Base-by-base conservation (phyloP, 164 flowering plant genomes). In the Tetrastigma voinierianum region DNA sequence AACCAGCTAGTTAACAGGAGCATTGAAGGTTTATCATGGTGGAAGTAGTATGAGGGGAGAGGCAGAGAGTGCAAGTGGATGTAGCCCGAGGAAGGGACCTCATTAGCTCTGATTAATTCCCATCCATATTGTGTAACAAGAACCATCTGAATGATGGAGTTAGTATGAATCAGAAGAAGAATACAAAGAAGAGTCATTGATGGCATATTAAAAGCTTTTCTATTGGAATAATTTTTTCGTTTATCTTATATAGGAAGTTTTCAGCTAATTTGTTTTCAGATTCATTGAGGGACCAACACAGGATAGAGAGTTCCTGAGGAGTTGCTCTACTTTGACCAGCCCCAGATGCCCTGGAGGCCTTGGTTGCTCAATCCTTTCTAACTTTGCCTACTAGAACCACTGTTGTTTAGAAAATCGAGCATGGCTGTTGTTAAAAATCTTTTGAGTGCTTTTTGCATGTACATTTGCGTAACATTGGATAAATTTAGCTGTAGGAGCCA, bases 1-100 rank as follows among this genome's bases (percentile, higher is more conserved):
- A 91, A 78, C 61, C 95, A 94, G 77, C 87, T 87, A 60, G 85
- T 87, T 32, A 85, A 84, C 60, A 75, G 92, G 68, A 91, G 90
- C 49, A 75, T 91, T 45, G 88, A 91, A 82, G 90, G 89, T 12
- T 70, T 83, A 61, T 77, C 78, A 72, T 18, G 89, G 94, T 16
- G 92, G 91, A 4, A 73, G 79, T 19, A 79, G 90, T 23, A 51
- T 66, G 9, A 64, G 81, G 66, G 80, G 87, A 72, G 87, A 4
- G 77, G 88, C 15, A 64, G 84, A 11, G 82, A 81, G 1, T 67
- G 90, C n/a, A 73, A 77, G 85, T 59, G 81, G 86, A 17, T 70
- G 87, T 8, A 85, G 93, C 17, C 17, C 77, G 97, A 71, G 95
- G 97, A 74, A 83, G 96, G 78, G 79, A 76, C 54, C 57, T 61